Conservation (phyloP, 257 asterid genomes). For the Solanum raphanifolium region DNA sequence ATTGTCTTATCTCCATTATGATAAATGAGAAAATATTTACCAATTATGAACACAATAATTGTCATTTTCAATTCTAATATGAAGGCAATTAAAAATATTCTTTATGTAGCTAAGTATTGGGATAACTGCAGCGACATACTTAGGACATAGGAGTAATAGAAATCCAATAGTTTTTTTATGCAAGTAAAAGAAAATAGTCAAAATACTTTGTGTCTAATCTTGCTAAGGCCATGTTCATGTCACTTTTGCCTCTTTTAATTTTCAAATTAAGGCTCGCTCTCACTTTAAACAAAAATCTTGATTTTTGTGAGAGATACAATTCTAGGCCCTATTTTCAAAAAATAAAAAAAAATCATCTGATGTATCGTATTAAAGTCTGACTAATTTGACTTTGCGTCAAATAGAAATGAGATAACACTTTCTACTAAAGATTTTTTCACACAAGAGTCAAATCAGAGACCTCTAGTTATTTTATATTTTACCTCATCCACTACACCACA, state of each 20-base stretch:
- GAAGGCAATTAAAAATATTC: not conserved
- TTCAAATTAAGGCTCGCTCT: not conserved
- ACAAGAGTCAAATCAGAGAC: rapidly evolving
- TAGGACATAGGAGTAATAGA: not conserved
- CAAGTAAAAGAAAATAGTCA: not conserved
- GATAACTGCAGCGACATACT: not conserved
- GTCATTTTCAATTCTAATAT: not conserved
- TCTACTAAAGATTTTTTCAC: too few relatives aligned
- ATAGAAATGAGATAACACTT: too few relatives aligned
- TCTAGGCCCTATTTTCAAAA: too few relatives aligned
- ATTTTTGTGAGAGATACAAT: not conserved
- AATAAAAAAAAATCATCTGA: too few relatives aligned
- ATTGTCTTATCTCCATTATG: not conserved
- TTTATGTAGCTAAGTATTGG: not conserved
- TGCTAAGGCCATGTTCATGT: not conserved
- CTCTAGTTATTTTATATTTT: rapidly evolving
- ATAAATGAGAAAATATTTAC: not conserved
- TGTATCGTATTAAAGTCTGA: too few relatives aligned
- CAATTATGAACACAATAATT: not conserved
- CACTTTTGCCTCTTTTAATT: not conserved
- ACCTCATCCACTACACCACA: not conserved
- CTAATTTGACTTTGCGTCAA: too few relatives aligned
- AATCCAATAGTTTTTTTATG: not conserved
- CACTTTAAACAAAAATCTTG: not conserved
- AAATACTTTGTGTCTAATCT: not conserved